phyloP scores from a whole-genome alignment of 768 basidiomycete genomes.

The Pisolithus sp. region DNA sequence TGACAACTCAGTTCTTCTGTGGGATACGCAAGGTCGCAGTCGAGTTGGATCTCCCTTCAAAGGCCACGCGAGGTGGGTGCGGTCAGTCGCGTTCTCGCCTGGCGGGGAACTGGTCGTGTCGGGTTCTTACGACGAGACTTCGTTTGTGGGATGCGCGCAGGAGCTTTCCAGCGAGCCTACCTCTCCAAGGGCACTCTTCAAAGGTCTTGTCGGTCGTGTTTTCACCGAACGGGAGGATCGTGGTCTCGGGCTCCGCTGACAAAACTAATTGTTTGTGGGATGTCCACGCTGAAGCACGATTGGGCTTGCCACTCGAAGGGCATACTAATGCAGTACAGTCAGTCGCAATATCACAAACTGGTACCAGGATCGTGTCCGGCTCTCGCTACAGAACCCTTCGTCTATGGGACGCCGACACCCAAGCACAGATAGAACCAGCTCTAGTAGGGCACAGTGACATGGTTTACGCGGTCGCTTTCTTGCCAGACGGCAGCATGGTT shows the following conservation, averaged over 20 bases:
- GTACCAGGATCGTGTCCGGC: not conserved
- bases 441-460: not conserved
- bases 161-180: not conserved
- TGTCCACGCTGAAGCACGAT: not conserved
- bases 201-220: too few species aligned
- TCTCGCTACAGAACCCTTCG: not conserved
- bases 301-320: not conserved
- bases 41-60: not conserved
- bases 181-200: not conserved
- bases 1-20: not conserved
- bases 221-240: constrained; percentile 8
- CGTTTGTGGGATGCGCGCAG: not conserved
- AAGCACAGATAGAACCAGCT: not conserved
- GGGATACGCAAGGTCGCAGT: not conserved
- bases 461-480: not conserved
- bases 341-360: not conserved
- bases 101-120: not conserved
- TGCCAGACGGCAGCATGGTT: not conserved
- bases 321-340: not conserved
- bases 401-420: not conserved
- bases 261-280: constrained; percentile 4
- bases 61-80: not conserved
- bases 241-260: constrained; percentile 19
- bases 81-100: not conserved
- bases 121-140: not conserved